Base-by-base conservation (phyloP, 345 rosid genomes). In the Geranium brycei region DNA sequence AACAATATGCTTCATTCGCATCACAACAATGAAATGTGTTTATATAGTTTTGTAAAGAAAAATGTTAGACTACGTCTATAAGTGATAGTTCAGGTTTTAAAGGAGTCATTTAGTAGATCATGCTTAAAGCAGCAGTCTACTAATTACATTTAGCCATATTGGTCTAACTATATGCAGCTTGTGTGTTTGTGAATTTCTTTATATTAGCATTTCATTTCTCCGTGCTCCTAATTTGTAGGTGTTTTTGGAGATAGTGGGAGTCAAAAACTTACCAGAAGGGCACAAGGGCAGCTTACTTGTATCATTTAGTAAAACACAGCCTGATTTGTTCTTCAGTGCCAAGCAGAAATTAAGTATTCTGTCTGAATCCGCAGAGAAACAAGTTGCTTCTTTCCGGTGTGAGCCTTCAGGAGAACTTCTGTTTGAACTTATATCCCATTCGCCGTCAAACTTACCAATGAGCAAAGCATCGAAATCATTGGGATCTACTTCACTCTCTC, bases 351-450 rank as follows among this genome's bases (percentile, higher is more conserved):
- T 83, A 66, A 80, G 79, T 2, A 68, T 92, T 62, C 70, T 74
- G 14, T 88, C 96, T 2, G 81, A 82, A 75, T 74, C 90, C 11
- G 75, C 80, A 51, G 73, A 74, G 73, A 90, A 88, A 80, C 83
- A 82, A 69, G 83, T 85, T 67, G 85, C 88, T 69, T 74, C 81
- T 2, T 86, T 93, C 73, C 85, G 75, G 19, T 88, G 99, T 80
- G 92, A 93, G 53, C 85, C 92, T 4, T 76, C 65, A 19, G 99
- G 97, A 62, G 83, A 93, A 68, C 78, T 95, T 62, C 74, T 78
- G 59, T 85, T 95, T 67, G 89, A 90, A 69, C 88, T 95, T 18
- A 70, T 80, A 65, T 81, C 88, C 38, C 69, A 76, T 63, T 75
- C 84, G 64, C 66, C 84, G 64, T 86, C 89, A 59, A 80, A 67